Conservation (phyloP, 176 grass and related monocot species). For the Musa acuminata region DNA sequence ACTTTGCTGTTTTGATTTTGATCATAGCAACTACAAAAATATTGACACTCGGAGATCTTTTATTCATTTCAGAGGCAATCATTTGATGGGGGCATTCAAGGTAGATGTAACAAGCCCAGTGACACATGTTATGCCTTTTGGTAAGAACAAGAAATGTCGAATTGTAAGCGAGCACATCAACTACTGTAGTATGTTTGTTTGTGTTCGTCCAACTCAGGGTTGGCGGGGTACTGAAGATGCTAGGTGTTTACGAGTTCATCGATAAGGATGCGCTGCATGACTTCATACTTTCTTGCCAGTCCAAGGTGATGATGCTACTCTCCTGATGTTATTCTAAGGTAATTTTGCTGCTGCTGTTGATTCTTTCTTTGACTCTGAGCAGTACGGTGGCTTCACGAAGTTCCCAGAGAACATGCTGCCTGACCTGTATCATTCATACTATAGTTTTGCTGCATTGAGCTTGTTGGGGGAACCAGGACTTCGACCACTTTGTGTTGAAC, state of each 20-base stretch:
- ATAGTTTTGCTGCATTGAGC: constrained; percentile 65
- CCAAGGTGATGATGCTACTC: constrained; percentile 29
- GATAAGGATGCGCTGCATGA: constrained; percentile 34
- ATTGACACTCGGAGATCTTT: constrained; percentile 8
- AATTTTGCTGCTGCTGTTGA: neutral
- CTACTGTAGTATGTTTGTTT: constrained; percentile 6
- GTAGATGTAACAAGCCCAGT: constrained; percentile 63
- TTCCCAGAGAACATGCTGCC: constrained; percentile 30
- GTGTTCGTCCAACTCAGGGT: constrained; percentile 32
- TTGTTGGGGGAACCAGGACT: constrained; percentile 59
- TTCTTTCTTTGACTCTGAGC: neutral
- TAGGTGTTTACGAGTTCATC: constrained; percentile 50
- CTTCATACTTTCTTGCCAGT: constrained; percentile 81
- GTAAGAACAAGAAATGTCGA: constrained; percentile 21
- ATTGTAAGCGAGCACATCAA: neutral
- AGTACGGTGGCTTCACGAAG: constrained; percentile 78
- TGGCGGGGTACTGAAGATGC: constrained; percentile 74
- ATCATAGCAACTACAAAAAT: neutral
- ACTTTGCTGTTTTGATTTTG: neutral
- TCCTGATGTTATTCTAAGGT: neutral
- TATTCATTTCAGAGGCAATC: constrained; percentile 47
- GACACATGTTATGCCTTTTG: constrained; percentile 98
- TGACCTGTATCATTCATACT: constrained; percentile 76
- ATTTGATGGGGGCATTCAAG: constrained; percentile 67
- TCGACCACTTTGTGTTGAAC: constrained; percentile 32